These are phyloP conservation scores for Craspedostauros australis DNA, from an alignment of 108 stramenopile genomes.

Conservation along the genomic window DNA sequence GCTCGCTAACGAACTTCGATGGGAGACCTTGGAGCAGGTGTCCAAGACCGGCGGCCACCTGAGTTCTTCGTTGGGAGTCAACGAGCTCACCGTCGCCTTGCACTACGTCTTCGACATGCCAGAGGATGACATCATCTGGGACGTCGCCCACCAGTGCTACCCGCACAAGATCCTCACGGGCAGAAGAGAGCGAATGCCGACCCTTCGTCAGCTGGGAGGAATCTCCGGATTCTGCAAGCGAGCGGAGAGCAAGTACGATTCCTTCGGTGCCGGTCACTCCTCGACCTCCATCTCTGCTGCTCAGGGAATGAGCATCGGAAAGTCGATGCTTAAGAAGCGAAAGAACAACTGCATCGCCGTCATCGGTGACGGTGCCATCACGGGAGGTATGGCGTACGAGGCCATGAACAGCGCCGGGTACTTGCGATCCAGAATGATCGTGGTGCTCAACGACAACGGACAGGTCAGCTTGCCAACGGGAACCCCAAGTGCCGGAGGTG, in stretches of 20 bases:
- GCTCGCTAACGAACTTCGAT: constrained; percentile 91
- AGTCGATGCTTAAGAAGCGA: constrained; percentile 71
- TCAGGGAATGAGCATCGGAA: constrained; percentile 94
- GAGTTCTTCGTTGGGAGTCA: constrained; percentile 88
- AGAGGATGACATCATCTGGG: constrained; percentile 96
- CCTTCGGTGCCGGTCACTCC: constrained; percentile 95
- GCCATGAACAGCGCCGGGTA: constrained; percentile 98
- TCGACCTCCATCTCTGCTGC: constrained; percentile 90
- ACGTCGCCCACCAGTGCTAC: constrained; percentile 97
- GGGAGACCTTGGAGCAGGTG: constrained; percentile 90
- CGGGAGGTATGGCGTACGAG: constrained; percentile 98
- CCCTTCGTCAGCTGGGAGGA: constrained; percentile 84
- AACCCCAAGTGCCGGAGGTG: constrained; percentile 92
- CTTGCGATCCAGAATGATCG: constrained; percentile 89
- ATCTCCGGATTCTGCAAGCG: constrained; percentile 94
- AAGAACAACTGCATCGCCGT: constrained; percentile 96
- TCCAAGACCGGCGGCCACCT: constrained; percentile 97
- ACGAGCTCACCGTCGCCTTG: constrained; percentile 93
- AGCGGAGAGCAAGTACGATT: constrained; percentile 91
- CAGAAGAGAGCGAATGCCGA: constrained; percentile 73
- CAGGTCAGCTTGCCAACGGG: constrained; percentile 97
- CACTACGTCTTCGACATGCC: constrained; percentile 98
- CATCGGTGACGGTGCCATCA: constrained; percentile 98
- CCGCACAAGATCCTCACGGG: constrained; percentile 97
- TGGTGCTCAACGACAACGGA: constrained; percentile 96